phyloP scores from a whole-genome alignment of 2,329 filamentous ascomycete species.

The Bipolaris cookei region DNA sequence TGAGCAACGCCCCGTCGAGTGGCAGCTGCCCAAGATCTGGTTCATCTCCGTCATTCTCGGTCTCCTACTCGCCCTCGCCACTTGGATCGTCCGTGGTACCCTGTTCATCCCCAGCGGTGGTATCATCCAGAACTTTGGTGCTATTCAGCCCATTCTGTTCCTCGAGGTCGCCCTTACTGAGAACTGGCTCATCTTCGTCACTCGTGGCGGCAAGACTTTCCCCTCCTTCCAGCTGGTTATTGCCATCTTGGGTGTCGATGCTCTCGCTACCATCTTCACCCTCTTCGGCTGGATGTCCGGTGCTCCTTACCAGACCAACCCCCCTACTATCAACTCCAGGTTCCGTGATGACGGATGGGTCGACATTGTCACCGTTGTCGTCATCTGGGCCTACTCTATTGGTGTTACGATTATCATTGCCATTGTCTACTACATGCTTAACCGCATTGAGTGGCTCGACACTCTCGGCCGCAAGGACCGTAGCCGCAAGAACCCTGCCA shows the following conservation, averaged over 20 bases:
- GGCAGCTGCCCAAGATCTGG: constrained; percentile 84
- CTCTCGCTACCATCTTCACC: constrained; percentile 74
- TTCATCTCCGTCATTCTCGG: constrained; percentile 74
- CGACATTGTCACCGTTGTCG: constrained; percentile 69
- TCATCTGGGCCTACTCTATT: constrained; percentile 71
- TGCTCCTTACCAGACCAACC: constrained; percentile 51
- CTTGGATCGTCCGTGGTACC: constrained; percentile 75
- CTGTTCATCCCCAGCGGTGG: constrained; percentile 73
- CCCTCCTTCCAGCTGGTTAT: constrained; percentile 76
- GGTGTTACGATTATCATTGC: constrained; percentile 70
- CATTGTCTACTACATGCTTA: constrained; percentile 68
- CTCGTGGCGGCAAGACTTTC: constrained; percentile 69
- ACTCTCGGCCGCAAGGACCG: constrained; percentile 69
- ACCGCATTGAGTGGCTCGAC: constrained; percentile 64
- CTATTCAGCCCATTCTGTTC: constrained; percentile 72
- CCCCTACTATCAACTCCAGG: constrained; percentile 49
- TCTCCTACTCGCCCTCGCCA: constrained; percentile 69
- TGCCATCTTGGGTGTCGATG: constrained; percentile 75
- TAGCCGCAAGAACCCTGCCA: constrained; percentile 65
- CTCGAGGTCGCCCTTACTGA: constrained; percentile 60
- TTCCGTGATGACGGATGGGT: constrained; percentile 59
- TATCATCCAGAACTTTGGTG: constrained; percentile 76
- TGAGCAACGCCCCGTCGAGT: constrained; percentile 76
- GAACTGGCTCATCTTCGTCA: constrained; percentile 63
- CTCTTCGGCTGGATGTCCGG: constrained; percentile 76